Evolutionary conservation across 495 filamentous ascomycete species (phyloP), one percentile per base, ranked within the genome.

Genomic region (Hypoxylon cercidicola): DNA sequence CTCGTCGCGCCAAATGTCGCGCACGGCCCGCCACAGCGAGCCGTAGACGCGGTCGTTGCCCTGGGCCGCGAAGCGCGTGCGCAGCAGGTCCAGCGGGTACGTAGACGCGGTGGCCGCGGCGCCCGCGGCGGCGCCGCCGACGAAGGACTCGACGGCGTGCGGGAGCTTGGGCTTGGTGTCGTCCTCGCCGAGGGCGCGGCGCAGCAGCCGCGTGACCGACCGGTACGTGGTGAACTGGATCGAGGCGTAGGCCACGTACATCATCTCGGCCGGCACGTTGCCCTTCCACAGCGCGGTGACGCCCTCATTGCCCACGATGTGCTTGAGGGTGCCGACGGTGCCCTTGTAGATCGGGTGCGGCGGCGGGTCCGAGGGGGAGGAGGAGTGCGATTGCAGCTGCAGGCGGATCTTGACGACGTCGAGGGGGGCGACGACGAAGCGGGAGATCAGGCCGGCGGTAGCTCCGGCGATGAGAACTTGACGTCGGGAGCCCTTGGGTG

Each of bases 401-500:
- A 97, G 88, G n/a, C 93, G 89, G 78, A 97, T 97, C 81, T 97
- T 97, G 78, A 96, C 87, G 60, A 97, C 93, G 76, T 97, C 93
- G 53, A 97, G 89, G 55, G 93, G 93, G 49, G 93, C 93, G 75
- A 96, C 88, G 69, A 92, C 87, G 81, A 97, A 97, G 87, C 95
- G 88, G 51, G 95, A 95, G 53, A 98, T 85, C 55, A 99, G 84
- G 12, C 95, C 95, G 48, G 96, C 92, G 55, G 89, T 88, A 13
- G 89, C 92, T 64, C 95, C 95, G 40, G 95, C 94, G 58, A 88
- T 75, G 46, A 93, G 84, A 60, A 94, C 90, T 72, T 97, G 93
- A 54, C 84, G 78, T 72, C 85, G 87, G 60, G 93, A 90, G 79
- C 93, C 93, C 89, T 93, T 68, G n/a, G n/a, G n/a, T 18, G 25